Percentiles rank a stretch among this genome's conserved stretches.
phyloP scores from a whole-genome alignment of 169 alveolate genomes.

The Plasmodium gaboni region DNA sequence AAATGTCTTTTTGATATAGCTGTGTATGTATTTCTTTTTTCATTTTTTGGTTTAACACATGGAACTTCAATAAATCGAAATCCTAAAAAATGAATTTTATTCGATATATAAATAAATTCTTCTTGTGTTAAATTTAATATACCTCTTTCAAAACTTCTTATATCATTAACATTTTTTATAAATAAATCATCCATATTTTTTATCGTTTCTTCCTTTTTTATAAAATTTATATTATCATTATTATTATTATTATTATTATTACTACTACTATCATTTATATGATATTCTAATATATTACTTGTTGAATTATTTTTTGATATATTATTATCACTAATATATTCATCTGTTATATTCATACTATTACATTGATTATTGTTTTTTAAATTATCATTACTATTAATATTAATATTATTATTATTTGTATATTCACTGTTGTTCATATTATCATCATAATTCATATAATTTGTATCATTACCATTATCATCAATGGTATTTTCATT shows the following conservation, averaged over 20 bases:
- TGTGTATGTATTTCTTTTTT: conserved; percentile 57
- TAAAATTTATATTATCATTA: not conserved
- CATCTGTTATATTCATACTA: not conserved
- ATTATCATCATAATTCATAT: conserved; percentile 35
- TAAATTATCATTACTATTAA: not conserved
- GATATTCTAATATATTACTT: not conserved
- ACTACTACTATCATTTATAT: not conserved
- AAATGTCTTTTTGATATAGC: conserved; percentile 70
- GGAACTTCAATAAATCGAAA: conserved; percentile 75
- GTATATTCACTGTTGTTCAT: conserved; percentile 11
- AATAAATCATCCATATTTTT: conserved; percentile 5
- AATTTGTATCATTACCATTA: conserved; percentile 46
- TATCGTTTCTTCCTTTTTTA: not conserved
- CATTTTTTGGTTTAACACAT: conserved; percentile 22
- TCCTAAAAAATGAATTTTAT: conserved; percentile 52
- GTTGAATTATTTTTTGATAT: not conserved
- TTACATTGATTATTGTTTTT: not conserved
- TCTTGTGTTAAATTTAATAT: conserved; percentile 60
- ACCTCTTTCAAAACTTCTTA: conserved; percentile 73
- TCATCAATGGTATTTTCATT: conserved; percentile 62
- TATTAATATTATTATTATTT: conserved; percentile 38
- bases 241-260: not conserved
- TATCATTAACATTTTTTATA: conserved; percentile 37
- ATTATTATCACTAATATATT: not conserved
- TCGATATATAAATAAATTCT: conserved; percentile 46